These are phyloP conservation scores for Calonectria pauciramosa DNA, from an alignment of 2,329 filamentous ascomycete species.

Conservation along the genomic window DNA sequence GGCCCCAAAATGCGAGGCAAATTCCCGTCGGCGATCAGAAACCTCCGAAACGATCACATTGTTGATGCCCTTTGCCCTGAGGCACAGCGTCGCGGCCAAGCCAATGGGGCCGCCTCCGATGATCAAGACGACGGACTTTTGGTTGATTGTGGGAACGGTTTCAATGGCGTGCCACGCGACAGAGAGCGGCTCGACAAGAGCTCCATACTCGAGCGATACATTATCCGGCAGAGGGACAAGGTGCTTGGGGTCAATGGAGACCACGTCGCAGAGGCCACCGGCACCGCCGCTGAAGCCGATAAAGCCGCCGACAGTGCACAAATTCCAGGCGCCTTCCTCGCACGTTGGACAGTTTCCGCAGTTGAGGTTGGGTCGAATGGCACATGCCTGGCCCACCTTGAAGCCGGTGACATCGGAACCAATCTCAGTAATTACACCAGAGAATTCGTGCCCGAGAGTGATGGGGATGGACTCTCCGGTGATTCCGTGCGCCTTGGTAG, in stretches of 20 bases:
- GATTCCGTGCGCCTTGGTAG: background rate
- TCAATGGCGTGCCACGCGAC: conserved; percentile 2
- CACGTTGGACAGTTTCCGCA: background rate
- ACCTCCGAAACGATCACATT: background rate
- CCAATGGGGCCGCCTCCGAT: background rate
- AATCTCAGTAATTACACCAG: background rate
- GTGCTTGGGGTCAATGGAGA: background rate
- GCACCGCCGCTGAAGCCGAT: background rate
- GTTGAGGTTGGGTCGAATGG: background rate
- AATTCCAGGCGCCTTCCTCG: background rate
- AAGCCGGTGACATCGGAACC: background rate
- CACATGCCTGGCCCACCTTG: background rate
- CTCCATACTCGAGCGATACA: background rate
- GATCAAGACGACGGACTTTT: background rate
- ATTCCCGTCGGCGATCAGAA: background rate
- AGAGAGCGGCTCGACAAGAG: background rate
- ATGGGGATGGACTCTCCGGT: background rate
- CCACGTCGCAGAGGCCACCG: background rate
- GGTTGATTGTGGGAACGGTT: background rate
- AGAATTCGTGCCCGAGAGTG: background rate
- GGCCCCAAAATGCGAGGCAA: background rate
- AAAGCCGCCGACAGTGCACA: background rate
- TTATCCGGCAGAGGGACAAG: background rate
- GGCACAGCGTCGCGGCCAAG: background rate
- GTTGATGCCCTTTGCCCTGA: background rate